Percentiles rank a stretch among this genome's conserved stretches.
phyloP scores from a whole-genome alignment of 2,329 filamentous ascomycete genomes.

The Dothiorella sarmentorum region DNA sequence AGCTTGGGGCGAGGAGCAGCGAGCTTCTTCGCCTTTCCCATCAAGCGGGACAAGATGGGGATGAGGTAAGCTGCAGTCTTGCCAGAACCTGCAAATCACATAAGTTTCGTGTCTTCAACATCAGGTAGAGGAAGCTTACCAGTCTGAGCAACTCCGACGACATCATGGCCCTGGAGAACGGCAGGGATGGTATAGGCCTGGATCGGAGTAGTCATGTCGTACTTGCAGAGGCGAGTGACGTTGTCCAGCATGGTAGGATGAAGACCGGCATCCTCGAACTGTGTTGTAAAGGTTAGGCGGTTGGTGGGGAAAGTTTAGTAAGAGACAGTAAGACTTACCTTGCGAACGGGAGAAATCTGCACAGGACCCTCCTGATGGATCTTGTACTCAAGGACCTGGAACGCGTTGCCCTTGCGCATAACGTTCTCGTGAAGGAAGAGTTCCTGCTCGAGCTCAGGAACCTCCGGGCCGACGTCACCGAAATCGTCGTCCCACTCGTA shows the following conservation, averaged over 20 bases:
- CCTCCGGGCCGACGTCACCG: constrained; percentile 76
- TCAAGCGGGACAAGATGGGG: constrained; percentile 82
- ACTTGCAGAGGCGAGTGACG: constrained; percentile 65
- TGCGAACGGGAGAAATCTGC: constrained; percentile 47
- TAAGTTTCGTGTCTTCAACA: background rate
- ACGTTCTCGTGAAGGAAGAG: constrained; percentile 63
- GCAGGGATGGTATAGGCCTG: constrained; percentile 82
- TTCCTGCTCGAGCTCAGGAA: constrained; percentile 66
- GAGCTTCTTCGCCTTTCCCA: constrained; percentile 92
- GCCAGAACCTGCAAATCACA: constrained; percentile 69
- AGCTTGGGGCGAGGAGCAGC: constrained; percentile 72
- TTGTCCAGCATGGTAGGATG: constrained; percentile 83
- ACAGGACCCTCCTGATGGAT: constrained; percentile 50
- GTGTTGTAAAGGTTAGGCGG: constrained; percentile 32
- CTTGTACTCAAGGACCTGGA: constrained; percentile 54
- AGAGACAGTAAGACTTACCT: constrained; percentile 47
- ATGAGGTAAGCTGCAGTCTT: constrained; percentile 94
- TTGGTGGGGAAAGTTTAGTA: too few species aligned
- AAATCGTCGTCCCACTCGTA: constrained; percentile 86
- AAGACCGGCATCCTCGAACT: constrained; percentile 74
- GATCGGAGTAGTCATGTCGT: constrained; percentile 74
- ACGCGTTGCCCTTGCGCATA: constrained; percentile 60
- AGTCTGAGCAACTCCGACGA: constrained; percentile 89
- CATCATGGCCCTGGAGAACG: constrained; percentile 70
- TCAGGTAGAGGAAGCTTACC: constrained; percentile 54